A percentile compares a stretch with the other conserved stretches of the same genome.
Conservation (phyloP, 2,329 filamentous ascomycete species). For the Microdochium nivale region DNA sequence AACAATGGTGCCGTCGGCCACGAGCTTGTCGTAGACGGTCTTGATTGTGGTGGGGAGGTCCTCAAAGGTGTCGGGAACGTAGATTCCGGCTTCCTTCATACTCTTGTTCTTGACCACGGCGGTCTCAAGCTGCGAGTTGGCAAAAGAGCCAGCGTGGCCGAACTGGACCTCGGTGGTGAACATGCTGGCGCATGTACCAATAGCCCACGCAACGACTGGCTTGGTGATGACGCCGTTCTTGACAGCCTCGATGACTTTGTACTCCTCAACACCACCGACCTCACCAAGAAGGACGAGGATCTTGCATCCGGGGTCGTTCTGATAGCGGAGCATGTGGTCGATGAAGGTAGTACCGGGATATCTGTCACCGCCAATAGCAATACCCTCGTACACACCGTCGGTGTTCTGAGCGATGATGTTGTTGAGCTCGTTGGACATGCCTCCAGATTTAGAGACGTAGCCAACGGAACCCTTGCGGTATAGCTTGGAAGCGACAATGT, state of each 20-base stretch:
- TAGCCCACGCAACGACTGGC: conserved; percentile 98
- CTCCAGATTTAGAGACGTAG: conserved; percentile 99
- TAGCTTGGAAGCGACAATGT: conserved; percentile 99
- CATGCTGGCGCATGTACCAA: conserved; percentile 98
- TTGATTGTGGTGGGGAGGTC: conserved; percentile 74
- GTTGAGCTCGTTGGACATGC: conserved; percentile 99
- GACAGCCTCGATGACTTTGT: conserved; percentile 97
- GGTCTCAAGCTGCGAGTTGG: conserved; percentile 98
- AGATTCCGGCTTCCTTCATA: conserved; percentile 91
- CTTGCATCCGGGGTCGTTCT: conserved; percentile 96
- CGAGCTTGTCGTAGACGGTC: conserved; percentile 79
- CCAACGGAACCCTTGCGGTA: conserved; percentile 98
- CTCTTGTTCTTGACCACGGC: conserved; percentile 93
- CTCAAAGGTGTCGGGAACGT: conserved; percentile 94
- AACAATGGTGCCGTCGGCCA: conserved; percentile 76
- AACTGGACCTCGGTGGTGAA: conserved; percentile 99
- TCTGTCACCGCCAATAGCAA: conserved; percentile 97
- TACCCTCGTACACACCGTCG: conserved; percentile 97
- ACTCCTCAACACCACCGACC: conserved; percentile 98
- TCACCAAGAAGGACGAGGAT: conserved; percentile 93
- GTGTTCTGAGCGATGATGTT: conserved; percentile 97
- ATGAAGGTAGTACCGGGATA: conserved; percentile 99
- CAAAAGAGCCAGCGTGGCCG: conserved; percentile 95
- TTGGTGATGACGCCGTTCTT: conserved; percentile 93
- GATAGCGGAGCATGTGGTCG: conserved; percentile 93